Evolutionary conservation across 163 green algal species (phyloP).

Genomic region (Scenedesmus sp.): DNA sequence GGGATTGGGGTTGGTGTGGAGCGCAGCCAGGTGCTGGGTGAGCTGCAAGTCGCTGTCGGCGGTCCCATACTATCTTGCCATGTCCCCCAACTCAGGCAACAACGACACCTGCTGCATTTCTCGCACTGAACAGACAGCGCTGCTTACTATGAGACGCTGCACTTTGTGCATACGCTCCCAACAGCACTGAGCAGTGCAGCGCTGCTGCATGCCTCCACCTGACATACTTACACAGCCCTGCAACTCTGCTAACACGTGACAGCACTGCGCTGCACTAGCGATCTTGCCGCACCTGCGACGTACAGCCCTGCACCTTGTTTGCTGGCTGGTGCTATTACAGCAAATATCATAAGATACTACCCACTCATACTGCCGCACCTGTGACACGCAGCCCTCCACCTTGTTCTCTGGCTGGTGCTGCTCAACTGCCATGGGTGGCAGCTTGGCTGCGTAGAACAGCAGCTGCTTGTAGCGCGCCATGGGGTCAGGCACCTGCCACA

Average conservation of each 20-base stretch:
- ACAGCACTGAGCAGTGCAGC: too few relatives aligned
- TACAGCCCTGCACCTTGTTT: too few relatives aligned
- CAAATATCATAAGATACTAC: too few relatives aligned
- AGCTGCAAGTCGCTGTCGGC: constrained; percentile 96
- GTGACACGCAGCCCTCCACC: constrained; percentile 96
- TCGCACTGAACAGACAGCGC: not conserved
- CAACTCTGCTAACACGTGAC: too few relatives aligned
- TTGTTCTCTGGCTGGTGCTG: constrained; percentile 93
- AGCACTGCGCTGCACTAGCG: too few relatives aligned
- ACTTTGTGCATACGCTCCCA: too few relatives aligned
- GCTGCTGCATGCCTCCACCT: too few relatives aligned
- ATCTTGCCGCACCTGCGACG: too few relatives aligned
- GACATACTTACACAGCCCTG: too few relatives aligned
- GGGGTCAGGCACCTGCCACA: constrained; percentile 81
- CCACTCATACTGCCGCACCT: constrained; percentile 61
- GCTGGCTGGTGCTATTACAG: not conserved
- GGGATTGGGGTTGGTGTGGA: constrained; percentile 80
- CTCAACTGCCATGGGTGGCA: constrained; percentile 81
- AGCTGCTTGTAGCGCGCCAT: constrained; percentile 98
- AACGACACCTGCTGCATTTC: not conserved
- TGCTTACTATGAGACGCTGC: not conserved
- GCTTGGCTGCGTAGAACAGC: constrained; percentile 95
- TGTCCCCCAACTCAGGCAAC: not conserved
- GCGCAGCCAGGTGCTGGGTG: constrained; percentile 97
- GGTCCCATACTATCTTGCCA: not conserved